Conservation (phyloP, 106 monocot species). For the Hemerocallis citrina region DNA sequence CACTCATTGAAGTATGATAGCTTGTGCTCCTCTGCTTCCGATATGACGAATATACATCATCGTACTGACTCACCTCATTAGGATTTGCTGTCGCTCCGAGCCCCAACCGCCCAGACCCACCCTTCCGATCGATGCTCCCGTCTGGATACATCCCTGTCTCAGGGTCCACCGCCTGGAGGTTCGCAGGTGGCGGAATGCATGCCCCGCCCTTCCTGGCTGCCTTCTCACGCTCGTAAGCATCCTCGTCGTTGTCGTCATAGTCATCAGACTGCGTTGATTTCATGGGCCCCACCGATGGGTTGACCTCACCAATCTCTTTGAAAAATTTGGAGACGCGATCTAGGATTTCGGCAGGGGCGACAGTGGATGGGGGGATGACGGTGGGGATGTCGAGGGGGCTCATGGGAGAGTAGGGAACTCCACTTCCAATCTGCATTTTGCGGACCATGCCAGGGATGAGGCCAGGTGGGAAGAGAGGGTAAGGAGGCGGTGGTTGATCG, state of each 20-base stretch:
- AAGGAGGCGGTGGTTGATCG: slow-evolving; percentile 64
- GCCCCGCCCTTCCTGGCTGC: slow-evolving; percentile 71
- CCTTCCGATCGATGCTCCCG: slow-evolving; percentile 49
- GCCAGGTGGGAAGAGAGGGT: slow-evolving; percentile 92
- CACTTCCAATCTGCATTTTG: slow-evolving; percentile 93
- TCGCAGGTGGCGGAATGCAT: slow-evolving; percentile 85
- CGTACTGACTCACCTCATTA: slow-evolving; percentile 83
- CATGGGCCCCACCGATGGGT: slow-evolving; percentile 78
- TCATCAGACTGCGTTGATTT: slow-evolving; percentile 21
- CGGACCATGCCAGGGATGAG: slow-evolving; percentile 98
- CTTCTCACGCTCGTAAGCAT: slow-evolving; percentile 46
- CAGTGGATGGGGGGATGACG: slow-evolving; percentile 76
- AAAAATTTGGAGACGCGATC: slow-evolving; percentile 79
- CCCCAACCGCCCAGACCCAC: slow-evolving; percentile 58
- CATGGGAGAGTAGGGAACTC: slow-evolving; percentile 91
- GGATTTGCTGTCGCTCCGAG: slow-evolving; percentile 83
- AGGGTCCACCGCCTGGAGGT: slow-evolving; percentile 56
- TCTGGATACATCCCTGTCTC: slow-evolving; percentile 75
- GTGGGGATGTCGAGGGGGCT: slow-evolving; percentile 98
- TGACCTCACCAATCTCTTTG: slow-evolving; percentile 82
- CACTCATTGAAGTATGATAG: slow-evolving; percentile 92
- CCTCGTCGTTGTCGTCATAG: slow-evolving; percentile 29
- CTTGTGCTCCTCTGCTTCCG: slow-evolving; percentile 86
- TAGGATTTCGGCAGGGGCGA: slow-evolving; percentile 61
- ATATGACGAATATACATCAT: slow-evolving; percentile 88